phyloP scores from a whole-genome alignment of 495 filamentous ascomycete genomes.

The Lophiostoma macrostomum region DNA sequence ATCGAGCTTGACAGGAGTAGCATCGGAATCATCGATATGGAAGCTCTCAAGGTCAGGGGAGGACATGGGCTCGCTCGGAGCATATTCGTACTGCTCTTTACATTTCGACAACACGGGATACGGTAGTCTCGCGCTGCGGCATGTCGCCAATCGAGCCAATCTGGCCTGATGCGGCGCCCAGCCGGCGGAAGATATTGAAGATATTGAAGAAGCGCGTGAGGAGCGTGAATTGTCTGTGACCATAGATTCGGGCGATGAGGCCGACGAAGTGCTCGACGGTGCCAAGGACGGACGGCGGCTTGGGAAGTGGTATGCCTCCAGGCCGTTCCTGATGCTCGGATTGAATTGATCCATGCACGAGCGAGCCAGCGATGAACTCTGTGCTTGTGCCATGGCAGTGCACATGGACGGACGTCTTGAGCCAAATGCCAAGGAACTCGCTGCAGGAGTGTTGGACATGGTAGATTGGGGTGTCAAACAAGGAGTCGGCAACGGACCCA shows the following conservation, averaged over 20 bases:
- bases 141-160: constrained; percentile 80
- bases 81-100: constrained; percentile 52
- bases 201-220: constrained; percentile 50
- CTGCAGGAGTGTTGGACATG: constrained; percentile 84
- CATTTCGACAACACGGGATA: constrained; percentile 35
- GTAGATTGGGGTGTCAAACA: constrained; percentile 74
- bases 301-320: constrained; percentile 52
- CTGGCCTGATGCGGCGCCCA: constrained; percentile 61
- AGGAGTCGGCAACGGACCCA: constrained; percentile 73
- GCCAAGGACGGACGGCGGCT: constrained; percentile 57
- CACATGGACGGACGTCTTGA: constrained; percentile 67
- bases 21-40: constrained; percentile 32
- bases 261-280: constrained; percentile 70
- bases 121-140: constrained; percentile 66
- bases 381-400: constrained; percentile 73
- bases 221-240: constrained; percentile 70
- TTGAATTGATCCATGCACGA: constrained; percentile 48
- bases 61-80: constrained; percentile 44
- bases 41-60: constrained; percentile 34
- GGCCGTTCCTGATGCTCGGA: constrained; percentile 51
- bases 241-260: constrained; percentile 89
- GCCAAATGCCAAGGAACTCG: constrained; percentile 60
- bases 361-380: constrained; percentile 62
- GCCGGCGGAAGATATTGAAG: constrained; percentile 56
- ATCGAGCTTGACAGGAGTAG: constrained; percentile 6